Evolutionary conservation across 345 rosid genomes (phyloP), one percentile per base, ranked within the genome.

Genomic region (Eucalyptus shirleyi): DNA sequence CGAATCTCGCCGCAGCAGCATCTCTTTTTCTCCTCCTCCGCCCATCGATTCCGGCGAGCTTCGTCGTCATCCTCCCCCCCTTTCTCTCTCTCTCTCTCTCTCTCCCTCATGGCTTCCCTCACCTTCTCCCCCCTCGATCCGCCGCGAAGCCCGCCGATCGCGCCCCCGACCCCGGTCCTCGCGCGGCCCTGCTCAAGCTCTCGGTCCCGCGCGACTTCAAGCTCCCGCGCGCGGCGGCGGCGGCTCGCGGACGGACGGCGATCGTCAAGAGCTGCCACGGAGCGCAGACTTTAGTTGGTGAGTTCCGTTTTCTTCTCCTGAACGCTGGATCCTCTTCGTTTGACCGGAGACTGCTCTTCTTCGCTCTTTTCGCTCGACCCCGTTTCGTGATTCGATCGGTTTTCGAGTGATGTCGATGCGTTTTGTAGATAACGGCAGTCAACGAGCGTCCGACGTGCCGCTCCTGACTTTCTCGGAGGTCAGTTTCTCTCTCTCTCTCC

Each of bases 381-480:
- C 6, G 34, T 86, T 86, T 86, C 24, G 87, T 9, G 87, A n/a
- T 51, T 30, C 51, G 60, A 49, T 86, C 26, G 4, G 12, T 37
- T 62, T 56, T 59, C 32, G 47, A 23, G 72, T 15, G 88, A 37
- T 45, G 49, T 17, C 80, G 5, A 17, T 50, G 40, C 18, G 19
- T 55, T 55, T 26, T 87, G 87, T 82, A 90, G 91, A 34, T 60
- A 40, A 50, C 16, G 67, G 89, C 83, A 62, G 90, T 87, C 93
- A 89, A 53, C 59, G 59, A 89, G 88, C 86, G 44, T 90, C 92
- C 65, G 93, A 93, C 87, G 92, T 96, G 91, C 98, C 98, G 44
- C 60, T 97, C 37, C 90, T 96, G 45, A 92, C 97, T 49, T 89
- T 93, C 92, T 88, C 90, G 37, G 97, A 96, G 99, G 98, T 95